Evolutionary conservation across 176 grass and related monocot genomes (phyloP).

Genomic region (Chloris gayana): DNA sequence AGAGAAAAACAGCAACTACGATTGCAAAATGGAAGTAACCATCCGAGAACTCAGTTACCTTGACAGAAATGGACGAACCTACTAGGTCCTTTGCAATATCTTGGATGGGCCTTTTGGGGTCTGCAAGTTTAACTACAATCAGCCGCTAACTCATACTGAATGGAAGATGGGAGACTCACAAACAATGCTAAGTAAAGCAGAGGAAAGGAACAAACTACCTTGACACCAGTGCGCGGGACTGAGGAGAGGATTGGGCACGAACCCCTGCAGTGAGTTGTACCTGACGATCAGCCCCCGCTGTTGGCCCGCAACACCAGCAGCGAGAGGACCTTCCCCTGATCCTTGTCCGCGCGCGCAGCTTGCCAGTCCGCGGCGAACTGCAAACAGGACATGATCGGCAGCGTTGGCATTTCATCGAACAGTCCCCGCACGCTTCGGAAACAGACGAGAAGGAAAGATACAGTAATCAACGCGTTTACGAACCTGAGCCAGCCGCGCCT

Average conservation of each 20-base stretch:
- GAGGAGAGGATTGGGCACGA: slow-evolving; percentile 88
- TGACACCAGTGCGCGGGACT: slow-evolving; percentile 73
- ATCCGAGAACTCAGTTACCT: slow-evolving; percentile 55
- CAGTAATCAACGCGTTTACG: neutral
- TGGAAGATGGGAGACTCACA: neutral
- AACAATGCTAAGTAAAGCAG: neutral
- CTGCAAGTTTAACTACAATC: slow-evolving; percentile 49
- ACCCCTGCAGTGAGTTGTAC: slow-evolving; percentile 80
- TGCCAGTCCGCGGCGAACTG: slow-evolving; percentile 77
- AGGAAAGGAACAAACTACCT: slow-evolving; percentile 38
- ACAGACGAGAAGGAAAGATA: too few species aligned
- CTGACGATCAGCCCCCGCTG: slow-evolving; percentile 71
- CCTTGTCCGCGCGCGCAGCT: slow-evolving; percentile 57
- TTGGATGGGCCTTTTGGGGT: slow-evolving; percentile 71
- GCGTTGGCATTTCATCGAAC: slow-evolving; percentile 50
- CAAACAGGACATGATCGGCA: neutral
- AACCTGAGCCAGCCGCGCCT: slow-evolving; percentile 56
- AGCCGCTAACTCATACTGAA: neutral
- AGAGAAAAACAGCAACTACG: neutral
- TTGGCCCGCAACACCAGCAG: slow-evolving; percentile 68
- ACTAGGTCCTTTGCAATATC: slow-evolving; percentile 83
- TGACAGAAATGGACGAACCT: slow-evolving; percentile 74
- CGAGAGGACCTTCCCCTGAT: slow-evolving; percentile 51
- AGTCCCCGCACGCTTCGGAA: neutral
- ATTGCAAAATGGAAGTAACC: neutral